Evolutionary conservation across 2,329 filamentous ascomycete genomes (phyloP).

Genomic region (Harringtonia lauricola): DNA sequence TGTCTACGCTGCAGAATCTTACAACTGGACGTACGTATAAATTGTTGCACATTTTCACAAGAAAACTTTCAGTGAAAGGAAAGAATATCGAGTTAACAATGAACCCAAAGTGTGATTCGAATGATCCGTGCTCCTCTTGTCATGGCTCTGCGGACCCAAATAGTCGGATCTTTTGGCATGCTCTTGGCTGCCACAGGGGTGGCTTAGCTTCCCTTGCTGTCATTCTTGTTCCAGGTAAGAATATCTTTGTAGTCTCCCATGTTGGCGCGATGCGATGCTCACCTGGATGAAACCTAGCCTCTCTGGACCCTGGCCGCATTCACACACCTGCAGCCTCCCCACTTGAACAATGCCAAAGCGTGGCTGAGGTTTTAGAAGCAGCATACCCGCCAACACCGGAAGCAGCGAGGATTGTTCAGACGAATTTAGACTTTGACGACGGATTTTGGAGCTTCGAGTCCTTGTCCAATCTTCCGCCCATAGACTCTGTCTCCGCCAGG

Average conservation of each 20-base stretch:
- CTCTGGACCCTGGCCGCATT: slow-evolving; percentile 11
- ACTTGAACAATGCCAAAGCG: slow-evolving; percentile 32
- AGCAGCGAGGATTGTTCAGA: slow-evolving; percentile 28
- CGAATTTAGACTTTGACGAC: slow-evolving; percentile 41
- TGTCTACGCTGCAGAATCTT: slow-evolving; percentile 41
- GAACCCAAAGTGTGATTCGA: slow-evolving; percentile 37
- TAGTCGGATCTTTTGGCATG: slow-evolving; percentile 33
- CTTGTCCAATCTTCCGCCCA: slow-evolving; percentile 28
- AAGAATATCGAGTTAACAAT: too few relatives aligned
- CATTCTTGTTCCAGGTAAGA: slow-evolving; percentile 37
- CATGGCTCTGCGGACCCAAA: slow-evolving; percentile 17
- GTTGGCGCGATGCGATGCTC: neutral
- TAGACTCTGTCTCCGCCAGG: slow-evolving; percentile 30
- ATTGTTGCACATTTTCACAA: neutral
- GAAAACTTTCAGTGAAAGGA: too few relatives aligned
- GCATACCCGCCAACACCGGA: slow-evolving; percentile 30
- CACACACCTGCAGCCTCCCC: slow-evolving; percentile 41
- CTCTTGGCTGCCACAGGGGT: slow-evolving; percentile 40
- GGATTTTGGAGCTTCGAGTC: slow-evolving; percentile 48
- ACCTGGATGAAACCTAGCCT: neutral
- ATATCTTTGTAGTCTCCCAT: neutral
- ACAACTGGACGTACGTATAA: slow-evolving; percentile 29
- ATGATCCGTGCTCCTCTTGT: slow-evolving; percentile 35
- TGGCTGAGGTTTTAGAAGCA: slow-evolving; percentile 41
- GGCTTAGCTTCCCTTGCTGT: slow-evolving; percentile 35